Conservation (phyloP, 2,329 filamentous ascomycete genomes). For the Claviceps cyperi region DNA sequence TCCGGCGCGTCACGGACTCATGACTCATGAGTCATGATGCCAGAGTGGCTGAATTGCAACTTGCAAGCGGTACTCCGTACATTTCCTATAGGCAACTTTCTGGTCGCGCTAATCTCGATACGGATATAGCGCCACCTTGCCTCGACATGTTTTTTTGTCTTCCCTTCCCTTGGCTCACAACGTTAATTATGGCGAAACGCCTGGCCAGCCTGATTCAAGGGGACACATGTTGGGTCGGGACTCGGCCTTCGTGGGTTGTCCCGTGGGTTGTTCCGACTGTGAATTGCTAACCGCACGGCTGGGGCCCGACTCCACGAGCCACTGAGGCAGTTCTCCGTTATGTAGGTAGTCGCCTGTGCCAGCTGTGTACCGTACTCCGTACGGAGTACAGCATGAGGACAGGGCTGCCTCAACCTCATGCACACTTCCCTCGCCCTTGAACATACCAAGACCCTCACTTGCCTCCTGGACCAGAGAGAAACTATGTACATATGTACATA, state of each 20-base stretch:
- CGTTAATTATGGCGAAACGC: not conserved
- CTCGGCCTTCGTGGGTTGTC: not conserved
- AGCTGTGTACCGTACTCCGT: not conserved
- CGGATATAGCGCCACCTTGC: not conserved
- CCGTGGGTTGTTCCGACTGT: not conserved
- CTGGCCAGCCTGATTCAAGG: not conserved
- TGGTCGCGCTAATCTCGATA: not conserved
- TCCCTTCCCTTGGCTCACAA: not conserved
- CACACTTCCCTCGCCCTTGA: too few relatives aligned
- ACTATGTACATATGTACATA: not conserved
- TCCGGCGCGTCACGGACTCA: not conserved
- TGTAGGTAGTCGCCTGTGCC: not conserved
- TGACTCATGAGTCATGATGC: too few relatives aligned
- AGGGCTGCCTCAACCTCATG: too few relatives aligned
- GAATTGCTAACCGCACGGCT: not conserved
- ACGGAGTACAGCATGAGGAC: too few relatives aligned
- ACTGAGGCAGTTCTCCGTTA: not conserved
- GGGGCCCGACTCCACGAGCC: not conserved
- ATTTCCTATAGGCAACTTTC: not conserved
- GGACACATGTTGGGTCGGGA: not conserved
- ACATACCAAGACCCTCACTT: too few relatives aligned
- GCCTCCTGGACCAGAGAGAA: too few relatives aligned
- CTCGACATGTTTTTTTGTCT: not conserved
- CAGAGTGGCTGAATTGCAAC: too few relatives aligned
- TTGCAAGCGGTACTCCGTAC: not conserved